Evolutionary conservation across 2,329 filamentous ascomycete species (phyloP), one percentile per base, ranked within the genome.

Genomic region (Pyrenophora seminiperda): DNA sequence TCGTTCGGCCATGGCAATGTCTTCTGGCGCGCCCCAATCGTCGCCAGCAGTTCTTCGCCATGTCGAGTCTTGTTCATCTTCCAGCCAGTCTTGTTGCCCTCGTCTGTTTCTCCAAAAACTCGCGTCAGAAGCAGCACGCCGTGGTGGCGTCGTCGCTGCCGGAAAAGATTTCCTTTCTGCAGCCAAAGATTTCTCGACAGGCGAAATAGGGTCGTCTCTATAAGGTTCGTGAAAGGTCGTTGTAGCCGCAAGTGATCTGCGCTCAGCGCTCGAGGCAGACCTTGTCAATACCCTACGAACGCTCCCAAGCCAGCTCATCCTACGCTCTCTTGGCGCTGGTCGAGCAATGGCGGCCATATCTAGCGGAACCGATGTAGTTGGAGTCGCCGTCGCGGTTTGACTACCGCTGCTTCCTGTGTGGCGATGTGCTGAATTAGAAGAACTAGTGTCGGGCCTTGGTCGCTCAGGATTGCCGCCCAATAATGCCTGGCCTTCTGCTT

Each of bases 401-500:
- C 60, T 67, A 34, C 58, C 61, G 19, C 46, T 62, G 7, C 55
- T 48, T 13, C 67, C 67, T 2, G 58, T 63, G 27, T 68, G 62
- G 4, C 46, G 59, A 24, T 60, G 54, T 2, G 61, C 58, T 5
- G 61, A 48, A 31, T 57, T 64, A 1, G 68, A 69, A 7, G 67
- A 71, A 1, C 66, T 60, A 4, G 69, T 72, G 2, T 63, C 45
- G 41, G 70, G 64, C 54, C 74, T 54, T 20, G 50, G 33, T 42
- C 62, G 54, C 20, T 73, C 69, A 9, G 66, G 70, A 14, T 67
- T 71, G 3, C 77, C 77, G 4, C 76, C 76, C 19, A 84, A 75
- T 1, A 84, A 72, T 3, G 75, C 75, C 41, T 82, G 77, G 11
- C 79, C 78, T 66, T 84, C 81, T 13, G 75, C 73, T 61, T 80